A percentile compares a stretch with the other conserved stretches of the same genome.
phyloP scores from a whole-genome alignment of 306 rosid genomes.

The Abrus precatorius region DNA sequence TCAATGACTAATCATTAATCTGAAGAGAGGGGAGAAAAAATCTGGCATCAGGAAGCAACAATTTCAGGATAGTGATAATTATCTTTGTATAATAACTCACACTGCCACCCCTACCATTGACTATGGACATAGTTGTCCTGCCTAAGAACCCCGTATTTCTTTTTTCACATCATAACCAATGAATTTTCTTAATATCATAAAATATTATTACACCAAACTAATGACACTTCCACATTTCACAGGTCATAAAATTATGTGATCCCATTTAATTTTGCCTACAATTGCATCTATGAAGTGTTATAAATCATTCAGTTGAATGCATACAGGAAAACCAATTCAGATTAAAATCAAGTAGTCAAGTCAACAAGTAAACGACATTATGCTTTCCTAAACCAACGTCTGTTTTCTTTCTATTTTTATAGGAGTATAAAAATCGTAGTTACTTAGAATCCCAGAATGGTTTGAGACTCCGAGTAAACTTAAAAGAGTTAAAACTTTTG shows the following conservation, averaged over 20 bases:
- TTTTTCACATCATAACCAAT: neutral
- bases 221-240: slow-evolving; percentile 25
- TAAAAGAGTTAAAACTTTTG: neutral
- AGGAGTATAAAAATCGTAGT: neutral
- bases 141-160: slow-evolving; percentile 5
- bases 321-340: slow-evolving; percentile 14
- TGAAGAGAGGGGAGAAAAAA: neutral
- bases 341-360: slow-evolving; percentile 20
- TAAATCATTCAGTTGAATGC: slow-evolving; percentile 19
- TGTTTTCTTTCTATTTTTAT: neutral
- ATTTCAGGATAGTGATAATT: neutral
- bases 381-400: slow-evolving; percentile 10
- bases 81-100: neutral
- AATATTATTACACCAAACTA: slow-evolving; percentile 8
- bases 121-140: neutral
- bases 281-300: neutral
- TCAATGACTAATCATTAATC: slow-evolving; percentile 18
- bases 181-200: neutral
- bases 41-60: slow-evolving; percentile 22
- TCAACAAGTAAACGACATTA: slow-evolving; percentile 18
- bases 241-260: slow-evolving; percentile 29
- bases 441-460: slow-evolving; percentile 20
- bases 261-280: slow-evolving; percentile 23
- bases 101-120: slow-evolving; percentile 28
- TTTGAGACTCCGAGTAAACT: neutral